These are phyloP conservation scores for Sporothrix pallida DNA, from an alignment of 2,329 filamentous ascomycete species.

Conservation along the genomic window DNA sequence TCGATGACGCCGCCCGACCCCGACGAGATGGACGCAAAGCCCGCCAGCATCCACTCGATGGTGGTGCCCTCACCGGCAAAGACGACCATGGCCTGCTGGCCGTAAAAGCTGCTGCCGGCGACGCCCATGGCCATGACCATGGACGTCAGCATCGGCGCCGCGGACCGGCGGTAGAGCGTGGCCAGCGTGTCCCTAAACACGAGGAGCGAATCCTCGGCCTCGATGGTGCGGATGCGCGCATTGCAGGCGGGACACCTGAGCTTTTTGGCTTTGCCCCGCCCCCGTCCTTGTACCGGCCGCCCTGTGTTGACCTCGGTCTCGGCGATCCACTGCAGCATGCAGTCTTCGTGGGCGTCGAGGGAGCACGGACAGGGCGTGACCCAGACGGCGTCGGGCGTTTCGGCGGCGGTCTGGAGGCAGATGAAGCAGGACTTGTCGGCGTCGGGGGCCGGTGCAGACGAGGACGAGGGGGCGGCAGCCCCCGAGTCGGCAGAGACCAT, in stretches of 20 bases:
- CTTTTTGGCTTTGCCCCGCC: no score
- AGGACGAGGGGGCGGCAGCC: background rate
- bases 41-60: constrained; percentile 48
- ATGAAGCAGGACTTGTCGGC: constrained; percentile 59
- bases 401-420: constrained; percentile 63
- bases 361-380: constrained; percentile 89
- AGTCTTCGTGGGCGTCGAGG: constrained; percentile 86
- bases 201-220: constrained; percentile 75
- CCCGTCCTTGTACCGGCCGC: constrained; percentile 44
- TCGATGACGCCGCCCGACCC: no score
- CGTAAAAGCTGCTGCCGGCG: constrained; percentile 61
- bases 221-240: constrained; percentile 74
- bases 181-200: constrained; percentile 67
- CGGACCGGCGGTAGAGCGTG: constrained; percentile 57
- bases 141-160: constrained; percentile 69
- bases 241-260: constrained; percentile 95
- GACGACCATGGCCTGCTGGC: constrained; percentile 55
- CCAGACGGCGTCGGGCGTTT: constrained; percentile 65
- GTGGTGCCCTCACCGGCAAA: constrained; percentile 59
- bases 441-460: background rate
- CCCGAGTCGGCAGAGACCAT: constrained; percentile 1
- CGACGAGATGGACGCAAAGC: no score
- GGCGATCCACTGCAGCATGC: constrained; percentile 90
- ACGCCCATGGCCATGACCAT: constrained; percentile 60
- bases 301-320: constrained; percentile 72